Conservation (phyloP, 2,329 filamentous ascomycete species). For the Clonostachys rosea region DNA sequence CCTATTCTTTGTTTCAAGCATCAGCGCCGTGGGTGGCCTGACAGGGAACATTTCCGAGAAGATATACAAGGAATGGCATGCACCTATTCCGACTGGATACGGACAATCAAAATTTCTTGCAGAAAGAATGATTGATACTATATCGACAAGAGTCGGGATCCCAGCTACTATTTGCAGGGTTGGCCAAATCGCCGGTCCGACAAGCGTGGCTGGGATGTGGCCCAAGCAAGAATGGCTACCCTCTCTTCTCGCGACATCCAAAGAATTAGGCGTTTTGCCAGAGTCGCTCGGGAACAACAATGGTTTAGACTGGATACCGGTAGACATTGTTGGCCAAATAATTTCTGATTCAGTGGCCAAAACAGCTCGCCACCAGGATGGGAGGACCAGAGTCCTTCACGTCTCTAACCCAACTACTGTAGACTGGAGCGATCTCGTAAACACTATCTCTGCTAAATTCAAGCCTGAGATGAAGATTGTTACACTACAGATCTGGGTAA, state of each 20-base stretch:
- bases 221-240: constrained; percentile 55
- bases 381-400: constrained; percentile 33
- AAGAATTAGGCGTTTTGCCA: constrained; percentile 41
- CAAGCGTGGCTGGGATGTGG: constrained; percentile 39
- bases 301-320: constrained; percentile 49
- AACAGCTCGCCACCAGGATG: constrained; percentile 9
- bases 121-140: constrained; percentile 34
- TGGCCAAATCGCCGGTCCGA: constrained; percentile 40
- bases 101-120: constrained; percentile 35
- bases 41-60: background rate
- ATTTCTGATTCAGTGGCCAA: constrained; percentile 25
- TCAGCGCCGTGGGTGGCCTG: constrained; percentile 20
- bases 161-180: constrained; percentile 34
- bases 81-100: constrained; percentile 27
- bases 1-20: constrained; percentile 37
- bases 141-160: constrained; percentile 24
- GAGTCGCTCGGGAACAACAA: constrained; percentile 33
- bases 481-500: constrained; percentile 37
- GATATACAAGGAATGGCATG: background rate
- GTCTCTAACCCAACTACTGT: constrained; percentile 37
- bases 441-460: constrained; percentile 33
- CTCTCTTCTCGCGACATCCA: constrained; percentile 39
- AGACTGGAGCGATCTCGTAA: constrained; percentile 32
- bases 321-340: constrained; percentile 39
- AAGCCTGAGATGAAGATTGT: constrained; percentile 31